Evolutionary conservation across 2,329 filamentous ascomycete genomes (phyloP), one percentile per base, ranked within the genome.

Genomic region (Cadophora gregata): DNA sequence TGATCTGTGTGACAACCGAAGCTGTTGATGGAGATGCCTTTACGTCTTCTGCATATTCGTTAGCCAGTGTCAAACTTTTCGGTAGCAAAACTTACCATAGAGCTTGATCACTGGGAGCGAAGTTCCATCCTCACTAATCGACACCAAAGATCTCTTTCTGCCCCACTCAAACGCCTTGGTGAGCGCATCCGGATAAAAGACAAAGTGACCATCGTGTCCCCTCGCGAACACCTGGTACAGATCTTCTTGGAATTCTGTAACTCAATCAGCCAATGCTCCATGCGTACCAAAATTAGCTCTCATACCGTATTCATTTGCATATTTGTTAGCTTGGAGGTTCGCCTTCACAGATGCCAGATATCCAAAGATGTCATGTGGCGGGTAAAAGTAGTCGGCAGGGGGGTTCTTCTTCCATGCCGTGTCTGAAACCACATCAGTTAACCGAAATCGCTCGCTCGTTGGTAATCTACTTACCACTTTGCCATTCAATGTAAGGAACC

Each of bases 151-250:
- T 72, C 84, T 75, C 29, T 79, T 78, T 9, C 84, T 80, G 7
- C 80, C 81, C 71, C 73, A 89, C 68, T 75, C 81, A 77, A 88
- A 87, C 0, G 85, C 80, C 50, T 81, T 82, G 16, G 74, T 70
- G 9, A 88, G 80, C 4, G 83, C 78, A 69, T 87, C 84, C 2
- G 85, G 84, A 16, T 82, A 77, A 72, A 83, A 88, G 1, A 80
- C 78, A 60, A 90, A 88, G 73, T 92, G 90, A 0, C 88, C 87
- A 73, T 92, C 89, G 70, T 91, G 87, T 3, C 86, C 84, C 1
- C 80, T 80, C 27, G 81, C 80, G 42, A 88, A 80, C 8, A 86
- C 77, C 42, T 81, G 77, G 65, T 85, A 84, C 2, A 92, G 79
- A 31, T 85, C 84, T 8, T 78, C 68, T 62, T 67, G 65, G 31